Conservation (phyloP, 352 stramenopile species). For the Thraustochytrium striatum region DNA sequence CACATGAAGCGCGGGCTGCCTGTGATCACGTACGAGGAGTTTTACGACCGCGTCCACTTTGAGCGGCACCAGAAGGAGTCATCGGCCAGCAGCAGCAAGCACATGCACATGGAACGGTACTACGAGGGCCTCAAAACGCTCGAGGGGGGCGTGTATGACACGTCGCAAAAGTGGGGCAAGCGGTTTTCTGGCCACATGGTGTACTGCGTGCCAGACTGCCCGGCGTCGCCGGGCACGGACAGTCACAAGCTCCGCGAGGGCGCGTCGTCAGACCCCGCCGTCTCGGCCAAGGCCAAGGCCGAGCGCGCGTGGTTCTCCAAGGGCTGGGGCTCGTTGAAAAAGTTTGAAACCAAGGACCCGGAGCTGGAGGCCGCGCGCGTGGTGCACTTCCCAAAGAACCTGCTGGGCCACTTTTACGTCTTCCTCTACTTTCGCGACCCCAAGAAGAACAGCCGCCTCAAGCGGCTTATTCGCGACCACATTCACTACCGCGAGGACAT, state of each 20-base stretch:
- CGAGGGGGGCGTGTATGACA: conserved; percentile 25
- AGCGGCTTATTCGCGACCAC: conserved; percentile 47
- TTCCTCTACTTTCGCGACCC: conserved; percentile 48
- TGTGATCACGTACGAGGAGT: conserved; percentile 44
- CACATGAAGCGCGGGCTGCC: conserved; percentile 6
- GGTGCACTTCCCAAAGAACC: conserved; percentile 45
- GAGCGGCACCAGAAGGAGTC: conserved; percentile 9
- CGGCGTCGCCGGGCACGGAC: not conserved
- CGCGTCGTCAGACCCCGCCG: not conserved
- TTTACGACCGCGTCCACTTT: conserved; percentile 47
- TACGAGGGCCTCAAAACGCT: conserved; percentile 17
- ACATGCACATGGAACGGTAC: conserved; percentile 22
- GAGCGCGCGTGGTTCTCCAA: conserved; percentile 16
- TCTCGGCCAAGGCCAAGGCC: not conserved
- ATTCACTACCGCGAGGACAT: conserved; percentile 48
- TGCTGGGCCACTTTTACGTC: conserved; percentile 49
- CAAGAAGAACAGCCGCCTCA: not conserved
- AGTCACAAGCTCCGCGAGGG: not conserved
- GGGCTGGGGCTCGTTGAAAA: not conserved
- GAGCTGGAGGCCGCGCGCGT: not conserved
- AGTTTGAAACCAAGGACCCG: not conserved
- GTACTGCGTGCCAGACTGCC: conserved; percentile 43
- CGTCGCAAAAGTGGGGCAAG: not conserved
- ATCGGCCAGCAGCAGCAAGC: not conserved
- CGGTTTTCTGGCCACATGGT: conserved; percentile 46